Evolutionary conservation across 139 green algal genomes (phyloP), one percentile per base, ranked within the genome.

Genomic region (Mesotaenium endlicherianum): DNA sequence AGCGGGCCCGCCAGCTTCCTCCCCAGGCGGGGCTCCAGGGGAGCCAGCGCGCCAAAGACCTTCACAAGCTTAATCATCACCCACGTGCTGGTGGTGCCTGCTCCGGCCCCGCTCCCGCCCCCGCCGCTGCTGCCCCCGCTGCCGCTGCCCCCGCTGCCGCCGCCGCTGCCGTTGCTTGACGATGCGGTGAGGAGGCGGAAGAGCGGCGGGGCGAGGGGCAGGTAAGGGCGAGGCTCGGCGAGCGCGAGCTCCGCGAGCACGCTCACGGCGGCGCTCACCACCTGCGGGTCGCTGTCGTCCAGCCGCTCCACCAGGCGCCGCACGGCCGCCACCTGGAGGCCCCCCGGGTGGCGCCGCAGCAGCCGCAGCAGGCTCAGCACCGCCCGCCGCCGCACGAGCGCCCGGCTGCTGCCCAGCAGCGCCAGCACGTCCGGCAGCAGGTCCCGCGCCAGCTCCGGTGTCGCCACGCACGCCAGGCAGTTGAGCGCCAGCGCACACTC

Each of bases 21-120:
- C 14, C 43, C 87, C 39, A 92, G 72, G 2, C 89, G 69, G 26
- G 89, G 87, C 74, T 92, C 89, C 17, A 88, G 76, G 30, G 89
- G 87, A 17, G 79, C 75, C 60, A 92, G 70, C 64, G 57, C 75
- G 6, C 67, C 86, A 40, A 92, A 91, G 17, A 89, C 67, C 79
- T 91, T 91, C 11, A 92, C 83, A 6, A 92, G 80, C 87, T 92
- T 92, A 70, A 92, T 92, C 26, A 89, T 77, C 49, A 90, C 84
- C 89, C 89, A 92, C n/a, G n/a, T n/a, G n/a, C n/a, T n/a, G n/a
- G n/a, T n/a, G n/a, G n/a, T n/a, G n/a, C n/a, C n/a, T n/a, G n/a
- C n/a, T n/a, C n/a, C n/a, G n/a, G n/a, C n/a, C n/a, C n/a, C n/a
- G n/a, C n/a, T n/a, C n/a, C n/a, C n/a, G n/a, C n/a, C n/a, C n/a